Base-by-base conservation (phyloP, 768 basidiomycete species). In the Mycena haematopus region DNA sequence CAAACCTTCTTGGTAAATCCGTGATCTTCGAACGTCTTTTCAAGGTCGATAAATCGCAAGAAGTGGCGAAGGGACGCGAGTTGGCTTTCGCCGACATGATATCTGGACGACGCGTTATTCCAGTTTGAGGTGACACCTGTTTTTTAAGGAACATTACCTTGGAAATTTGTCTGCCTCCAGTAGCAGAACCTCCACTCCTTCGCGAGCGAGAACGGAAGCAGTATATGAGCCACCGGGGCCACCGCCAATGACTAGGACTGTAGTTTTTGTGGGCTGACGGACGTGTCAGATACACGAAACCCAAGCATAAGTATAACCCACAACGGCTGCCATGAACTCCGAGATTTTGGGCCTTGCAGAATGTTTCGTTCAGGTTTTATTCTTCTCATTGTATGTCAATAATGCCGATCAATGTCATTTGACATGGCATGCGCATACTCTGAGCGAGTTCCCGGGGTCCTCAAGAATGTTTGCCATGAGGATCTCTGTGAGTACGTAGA, bases 191-290 rank as follows among this genome's bases (percentile, higher is more conserved):
- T 85, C 78, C 49, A 84, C 68, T 4, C 86, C 85, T 68, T 88
- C 87, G n/a, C 80, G 74, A 11, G 83, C 83, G 6, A 88, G 78
- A 29, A 77, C 79, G 6, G 84, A 72, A 1, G 86, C 84, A 19
- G 84, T 74, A 62, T 82, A 87, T 63, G 79, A 80, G 29, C 87
- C 87, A 8, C 78, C 82, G 0, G 87, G 87, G 17, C 86, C 87
- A 52, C 87, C 86, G 9, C 86, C 86, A 14, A 88, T 73, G 31
- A 88, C 81, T 42, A 85, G 44, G 11, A 45, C 44, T 8, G n/a
- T 22, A 21, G 44, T 45, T n/a, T 22, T 45, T 45, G n/a, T 24
- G 44, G 44, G 44, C 44, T 45, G 44, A 31, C 8, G 13, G 11
- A 45, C 44, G 44, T 14, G 21, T 45, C 44, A 45, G 44, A 24